Base-by-base conservation (phyloP, 768 basidiomycete species). In the Tylopilus vinaceipallidus region DNA sequence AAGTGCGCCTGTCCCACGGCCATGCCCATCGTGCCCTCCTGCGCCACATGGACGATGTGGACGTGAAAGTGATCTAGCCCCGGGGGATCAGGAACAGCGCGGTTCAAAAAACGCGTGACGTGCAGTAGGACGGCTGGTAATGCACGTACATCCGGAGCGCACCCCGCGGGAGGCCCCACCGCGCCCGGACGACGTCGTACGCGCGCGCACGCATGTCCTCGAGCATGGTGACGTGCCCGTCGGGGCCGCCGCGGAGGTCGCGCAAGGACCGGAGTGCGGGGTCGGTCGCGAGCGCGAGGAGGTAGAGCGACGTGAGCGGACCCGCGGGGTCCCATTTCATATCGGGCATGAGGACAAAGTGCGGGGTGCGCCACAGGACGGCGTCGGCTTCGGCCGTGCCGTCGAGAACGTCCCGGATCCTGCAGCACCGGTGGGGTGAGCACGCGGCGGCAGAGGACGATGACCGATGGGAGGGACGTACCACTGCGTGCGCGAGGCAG, bases 101-200 rank as follows among this genome's bases (percentile, higher is more conserved):
- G 6, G 27, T 29, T 6, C 27, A 29, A 6, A 12, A 29, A 29
- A 6, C 27, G n/a, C n/a, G n/a, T n/a, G n/a, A 75, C 89, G 54
- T 50, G 95, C 95, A 98, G 63, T 98, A 98, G 32, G 85, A 89
- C 0, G 95, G 95, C 62, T 97, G 95, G 65, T 99, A 99, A 65
- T 99, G 97, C 13, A 98, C 71, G 59, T 84, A 94, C 73, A 95
- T 74, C 58, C 93, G 73, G 50, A 97, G 61, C 10, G 81, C 76
- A 3, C 83, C 86, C 14, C 63, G 57, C 4, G 68, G 71, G 2
- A 95, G 70, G 0, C 80, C 84, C 81, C 88, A 99, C 57, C 77
- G 79, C 38, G 78, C 75, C 43, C 72, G 59, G 0, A 80, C 86
- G 4, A 84, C 65, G 3, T 65, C 62, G 27, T 71, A 70, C 1